Evolutionary conservation across 2,329 filamentous ascomycete genomes (phyloP).

Genomic region (Colletotrichum paranaense): DNA sequence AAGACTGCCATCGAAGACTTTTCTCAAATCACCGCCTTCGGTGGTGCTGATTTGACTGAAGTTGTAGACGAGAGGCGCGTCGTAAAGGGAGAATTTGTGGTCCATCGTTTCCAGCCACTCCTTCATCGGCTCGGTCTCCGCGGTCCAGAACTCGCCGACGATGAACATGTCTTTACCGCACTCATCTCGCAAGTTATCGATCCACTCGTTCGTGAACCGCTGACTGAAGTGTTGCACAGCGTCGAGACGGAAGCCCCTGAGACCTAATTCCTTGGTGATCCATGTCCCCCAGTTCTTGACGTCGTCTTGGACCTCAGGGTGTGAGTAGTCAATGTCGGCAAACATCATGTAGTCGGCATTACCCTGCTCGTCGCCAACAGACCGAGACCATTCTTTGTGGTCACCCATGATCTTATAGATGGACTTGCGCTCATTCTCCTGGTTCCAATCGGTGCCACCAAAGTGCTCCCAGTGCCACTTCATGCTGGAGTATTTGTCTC

Average conservation of each 20-base stretch:
- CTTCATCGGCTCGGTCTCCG: slow-evolving; percentile 45
- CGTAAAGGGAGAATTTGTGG: slow-evolving; percentile 70
- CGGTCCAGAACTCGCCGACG: slow-evolving; percentile 51
- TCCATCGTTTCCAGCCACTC: slow-evolving; percentile 56
- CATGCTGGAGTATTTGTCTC: slow-evolving; percentile 68
- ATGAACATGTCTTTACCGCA: slow-evolving; percentile 49
- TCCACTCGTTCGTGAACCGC: slow-evolving; percentile 71
- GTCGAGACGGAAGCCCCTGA: slow-evolving; percentile 76
- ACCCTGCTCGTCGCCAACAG: slow-evolving; percentile 69
- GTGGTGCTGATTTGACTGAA: slow-evolving; percentile 70
- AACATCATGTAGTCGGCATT: slow-evolving; percentile 81
- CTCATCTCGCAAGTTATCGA: slow-evolving; percentile 62
- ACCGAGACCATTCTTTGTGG: slow-evolving; percentile 71
- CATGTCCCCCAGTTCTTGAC: slow-evolving; percentile 75
- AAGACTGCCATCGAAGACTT: slow-evolving; percentile 70
- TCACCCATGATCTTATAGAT: slow-evolving; percentile 75
- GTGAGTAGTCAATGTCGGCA: slow-evolving; percentile 73
- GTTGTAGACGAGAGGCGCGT: slow-evolving; percentile 75
- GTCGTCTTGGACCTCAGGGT: slow-evolving; percentile 72
- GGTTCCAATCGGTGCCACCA: slow-evolving; percentile 75
- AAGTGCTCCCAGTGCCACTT: slow-evolving; percentile 80
- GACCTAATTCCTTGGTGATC: slow-evolving; percentile 68
- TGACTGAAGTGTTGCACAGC: slow-evolving; percentile 78
- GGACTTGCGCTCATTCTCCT: slow-evolving; percentile 64
- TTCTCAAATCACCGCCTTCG: slow-evolving; percentile 67